Evolutionary conservation across 805 yeast genomes (phyloP).

Genomic region (Torulaspora gathmanii): DNA sequence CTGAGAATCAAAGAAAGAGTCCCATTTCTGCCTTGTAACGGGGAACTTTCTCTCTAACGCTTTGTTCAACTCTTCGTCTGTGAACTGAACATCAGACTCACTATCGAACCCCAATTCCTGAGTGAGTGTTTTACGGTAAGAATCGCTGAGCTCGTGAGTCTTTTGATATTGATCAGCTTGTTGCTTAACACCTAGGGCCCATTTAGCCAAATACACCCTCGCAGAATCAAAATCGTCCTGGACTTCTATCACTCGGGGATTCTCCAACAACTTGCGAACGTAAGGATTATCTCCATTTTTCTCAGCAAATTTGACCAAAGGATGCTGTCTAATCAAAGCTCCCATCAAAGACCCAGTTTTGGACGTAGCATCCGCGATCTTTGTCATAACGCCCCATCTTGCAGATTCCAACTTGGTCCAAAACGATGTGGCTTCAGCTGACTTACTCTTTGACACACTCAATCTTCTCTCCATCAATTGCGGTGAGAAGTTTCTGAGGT

Average conservation of each 20-base stretch:
- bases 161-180: slow-evolving; percentile 63
- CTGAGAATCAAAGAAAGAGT: slow-evolving; percentile 67
- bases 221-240: slow-evolving; percentile 92
- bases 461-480: slow-evolving; percentile 4
- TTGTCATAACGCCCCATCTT: slow-evolving; percentile 81
- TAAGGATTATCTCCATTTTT: slow-evolving; percentile 40
- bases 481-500: slow-evolving; percentile 37
- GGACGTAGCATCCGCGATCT: slow-evolving; percentile 72
- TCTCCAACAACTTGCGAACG: slow-evolving; percentile 52
- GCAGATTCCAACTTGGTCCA: slow-evolving; percentile 41
- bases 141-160: slow-evolving; percentile 50
- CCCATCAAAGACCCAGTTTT: slow-evolving; percentile 28
- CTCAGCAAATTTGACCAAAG: slow-evolving; percentile 35
- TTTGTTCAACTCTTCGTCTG: slow-evolving; percentile 39
- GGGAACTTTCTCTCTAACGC: slow-evolving; percentile 58
- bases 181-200: slow-evolving; percentile 93
- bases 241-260: slow-evolving; percentile 75
- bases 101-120: slow-evolving; percentile 57
- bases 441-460: neutral
- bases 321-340: slow-evolving; percentile 27
- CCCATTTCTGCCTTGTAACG: slow-evolving; percentile 65
- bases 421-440: slow-evolving; percentile 9
- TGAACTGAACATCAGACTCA: slow-evolving; percentile 25
- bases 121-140: slow-evolving; percentile 50
- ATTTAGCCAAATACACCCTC: slow-evolving; percentile 84